Evolutionary conservation across 352 stramenopile genomes (phyloP).

Genomic region (Globisporangium heterothallicum): DNA sequence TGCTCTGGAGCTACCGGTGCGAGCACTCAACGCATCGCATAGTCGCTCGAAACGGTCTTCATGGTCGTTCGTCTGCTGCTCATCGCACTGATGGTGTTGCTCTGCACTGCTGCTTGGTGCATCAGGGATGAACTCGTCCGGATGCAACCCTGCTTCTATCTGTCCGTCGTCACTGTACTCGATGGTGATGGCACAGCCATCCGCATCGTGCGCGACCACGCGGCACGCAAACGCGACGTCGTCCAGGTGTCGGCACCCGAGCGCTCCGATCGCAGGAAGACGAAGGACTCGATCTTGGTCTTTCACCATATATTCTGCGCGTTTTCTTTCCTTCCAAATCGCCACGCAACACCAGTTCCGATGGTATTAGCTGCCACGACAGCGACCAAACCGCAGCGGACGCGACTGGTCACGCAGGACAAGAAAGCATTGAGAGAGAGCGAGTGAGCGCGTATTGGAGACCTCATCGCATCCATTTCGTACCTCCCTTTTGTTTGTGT

Average conservation of each 20-base stretch:
- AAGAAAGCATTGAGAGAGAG: too few species aligned
- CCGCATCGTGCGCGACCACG: constrained; percentile 14
- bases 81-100: not conserved
- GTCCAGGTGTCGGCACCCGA: constrained; percentile 23
- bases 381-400: not conserved
- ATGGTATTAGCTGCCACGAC: too few species aligned
- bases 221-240: constrained; percentile 21
- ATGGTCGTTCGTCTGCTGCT: not conserved
- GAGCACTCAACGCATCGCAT: not conserved
- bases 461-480: too few species aligned
- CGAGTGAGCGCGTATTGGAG: too few species aligned
- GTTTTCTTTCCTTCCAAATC: too few species aligned
- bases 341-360: too few species aligned
- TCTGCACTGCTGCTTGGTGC: not conserved
- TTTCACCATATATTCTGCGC: too few species aligned
- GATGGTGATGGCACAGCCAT: constrained; percentile 13
- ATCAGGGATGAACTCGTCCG: constrained; percentile 19
- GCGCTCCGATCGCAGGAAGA: constrained; percentile 8
- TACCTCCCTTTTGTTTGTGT: too few species aligned
- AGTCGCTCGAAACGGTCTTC: not conserved
- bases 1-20: not conserved
- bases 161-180: constrained; percentile 24
- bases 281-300: too few species aligned
- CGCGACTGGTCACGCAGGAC: not conserved
- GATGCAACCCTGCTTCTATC: constrained; percentile 16